phyloP scores from a whole-genome alignment of 768 basidiomycete genomes.

The Tylopilus felleus region DNA sequence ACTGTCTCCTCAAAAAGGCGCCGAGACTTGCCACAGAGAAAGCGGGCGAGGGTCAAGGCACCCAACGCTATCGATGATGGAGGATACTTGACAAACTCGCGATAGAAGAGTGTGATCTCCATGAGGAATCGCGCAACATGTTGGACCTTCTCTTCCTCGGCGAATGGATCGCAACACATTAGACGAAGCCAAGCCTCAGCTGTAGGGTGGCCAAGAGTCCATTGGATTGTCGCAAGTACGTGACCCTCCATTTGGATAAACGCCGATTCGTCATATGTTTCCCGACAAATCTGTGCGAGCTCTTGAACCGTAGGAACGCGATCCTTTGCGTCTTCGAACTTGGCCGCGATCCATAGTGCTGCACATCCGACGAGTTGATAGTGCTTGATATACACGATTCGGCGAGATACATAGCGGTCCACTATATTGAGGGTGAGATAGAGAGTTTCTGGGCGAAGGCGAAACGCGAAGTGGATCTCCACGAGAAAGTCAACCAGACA shows the following conservation, averaged over 20 bases:
- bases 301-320: slow-evolving; percentile 95
- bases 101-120: slow-evolving; percentile 98
- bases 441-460: slow-evolving; percentile 95
- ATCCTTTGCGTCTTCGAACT: slow-evolving; percentile 99
- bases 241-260: slow-evolving; percentile 99
- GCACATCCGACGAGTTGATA: slow-evolving; percentile 99
- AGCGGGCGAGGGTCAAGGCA: slow-evolving; percentile 83
- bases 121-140: slow-evolving; percentile 97
- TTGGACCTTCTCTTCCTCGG: slow-evolving; percentile 88
- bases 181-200: slow-evolving; percentile 96
- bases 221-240: slow-evolving; percentile 92
- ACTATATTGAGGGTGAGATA: slow-evolving; percentile 99
- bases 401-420: slow-evolving; percentile 98
- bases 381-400: slow-evolving; percentile 98
- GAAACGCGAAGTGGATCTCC: slow-evolving; percentile 97
- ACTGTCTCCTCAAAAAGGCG: slow-evolving; percentile 82
- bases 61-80: slow-evolving; percentile 90
- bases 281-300: slow-evolving; percentile 90
- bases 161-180: slow-evolving; percentile 67
- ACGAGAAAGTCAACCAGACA: slow-evolving; percentile 98
- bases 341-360: slow-evolving; percentile 98
- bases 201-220: slow-evolving; percentile 95
- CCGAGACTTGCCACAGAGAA: slow-evolving; percentile 77
- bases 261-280: slow-evolving; percentile 94
- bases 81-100: slow-evolving; percentile 85